A percentile compares a stretch with the other conserved stretches of the same genome.
Evolutionary conservation across 106 monocot genomes (phyloP).

Genomic region (Dioscorea alata): DNA sequence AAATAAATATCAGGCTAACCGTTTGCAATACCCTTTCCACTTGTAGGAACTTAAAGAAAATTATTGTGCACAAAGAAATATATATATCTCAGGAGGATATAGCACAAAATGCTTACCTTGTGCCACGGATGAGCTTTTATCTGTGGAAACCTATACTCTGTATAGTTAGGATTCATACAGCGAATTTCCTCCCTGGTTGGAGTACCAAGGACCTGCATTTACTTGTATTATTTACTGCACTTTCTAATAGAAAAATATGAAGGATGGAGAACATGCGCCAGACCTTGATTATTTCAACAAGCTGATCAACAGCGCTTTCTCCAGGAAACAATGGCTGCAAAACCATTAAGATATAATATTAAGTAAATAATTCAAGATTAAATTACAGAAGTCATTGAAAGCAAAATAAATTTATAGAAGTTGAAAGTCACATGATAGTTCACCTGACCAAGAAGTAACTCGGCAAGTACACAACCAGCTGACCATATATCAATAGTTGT

Average conservation of each 20-base stretch:
- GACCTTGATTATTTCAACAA: constrained; percentile 96
- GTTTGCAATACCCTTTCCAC: too few species aligned
- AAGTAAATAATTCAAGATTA: background rate
- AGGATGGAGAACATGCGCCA: too few species aligned
- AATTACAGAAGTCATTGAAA: background rate
- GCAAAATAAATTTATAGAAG: background rate
- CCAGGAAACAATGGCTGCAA: constrained; percentile 84
- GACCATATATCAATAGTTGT: constrained; percentile 98
- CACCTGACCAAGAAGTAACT: constrained; percentile 94
- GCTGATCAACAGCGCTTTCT: constrained; percentile 81
- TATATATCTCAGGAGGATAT: too few species aligned
- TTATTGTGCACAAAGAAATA: too few species aligned
- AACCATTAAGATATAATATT: background rate
- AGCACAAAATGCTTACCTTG: constrained; percentile 34
- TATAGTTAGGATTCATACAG: constrained; percentile 92
- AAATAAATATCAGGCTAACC: too few species aligned
- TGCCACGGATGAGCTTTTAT: constrained; percentile 97
- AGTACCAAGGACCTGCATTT: constrained; percentile 82
- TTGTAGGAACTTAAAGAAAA: too few species aligned
- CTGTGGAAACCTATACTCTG: constrained; percentile 85
- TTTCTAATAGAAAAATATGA: too few species aligned
- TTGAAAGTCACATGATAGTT: background rate
- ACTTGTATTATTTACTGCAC: background rate
- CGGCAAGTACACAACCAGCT: constrained; percentile 97
- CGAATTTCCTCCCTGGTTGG: constrained; percentile 89